Percentiles rank a stretch among this genome's conserved stretches.
These are phyloP conservation scores for Myrica gale DNA, from an alignment of 306 rosid genomes.

Conservation along the genomic window DNA sequence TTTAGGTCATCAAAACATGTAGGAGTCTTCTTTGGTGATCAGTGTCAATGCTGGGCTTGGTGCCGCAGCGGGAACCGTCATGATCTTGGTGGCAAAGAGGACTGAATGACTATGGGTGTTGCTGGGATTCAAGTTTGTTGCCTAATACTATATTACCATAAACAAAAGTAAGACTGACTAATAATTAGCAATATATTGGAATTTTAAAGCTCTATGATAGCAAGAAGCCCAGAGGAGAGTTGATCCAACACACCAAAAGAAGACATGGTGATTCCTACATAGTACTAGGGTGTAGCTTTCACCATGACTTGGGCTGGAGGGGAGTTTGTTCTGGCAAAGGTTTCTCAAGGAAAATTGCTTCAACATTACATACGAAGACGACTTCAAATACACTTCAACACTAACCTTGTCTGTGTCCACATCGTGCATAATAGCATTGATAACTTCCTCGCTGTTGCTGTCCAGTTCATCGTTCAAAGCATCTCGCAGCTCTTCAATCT, in stretches of 20 bases:
- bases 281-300: background rate
- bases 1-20: background rate
- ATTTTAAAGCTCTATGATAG: background rate
- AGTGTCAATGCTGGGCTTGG: background rate
- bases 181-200: background rate
- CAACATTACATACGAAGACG: background rate
- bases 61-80: too few relatives aligned
- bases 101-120: too few relatives aligned
- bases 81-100: too few relatives aligned
- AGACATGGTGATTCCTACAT: background rate
- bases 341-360: background rate
- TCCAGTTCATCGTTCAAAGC: slow-evolving; percentile 71
- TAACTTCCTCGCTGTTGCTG: slow-evolving; percentile 62
- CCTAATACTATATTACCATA: background rate
- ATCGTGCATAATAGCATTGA: slow-evolving; percentile 76
- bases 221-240: background rate
- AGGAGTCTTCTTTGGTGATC: background rate
- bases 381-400: background rate
- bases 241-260: background rate
- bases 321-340: background rate
- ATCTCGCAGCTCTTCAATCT: slow-evolving; percentile 67
- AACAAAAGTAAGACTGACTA: background rate
- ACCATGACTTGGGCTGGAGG: background rate
- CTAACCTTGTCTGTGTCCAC: slow-evolving; percentile 90
- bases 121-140: background rate